phyloP scores from a whole-genome alignment of 1,139 yeast species.

The Yamadazyma membranifaciens region DNA sequence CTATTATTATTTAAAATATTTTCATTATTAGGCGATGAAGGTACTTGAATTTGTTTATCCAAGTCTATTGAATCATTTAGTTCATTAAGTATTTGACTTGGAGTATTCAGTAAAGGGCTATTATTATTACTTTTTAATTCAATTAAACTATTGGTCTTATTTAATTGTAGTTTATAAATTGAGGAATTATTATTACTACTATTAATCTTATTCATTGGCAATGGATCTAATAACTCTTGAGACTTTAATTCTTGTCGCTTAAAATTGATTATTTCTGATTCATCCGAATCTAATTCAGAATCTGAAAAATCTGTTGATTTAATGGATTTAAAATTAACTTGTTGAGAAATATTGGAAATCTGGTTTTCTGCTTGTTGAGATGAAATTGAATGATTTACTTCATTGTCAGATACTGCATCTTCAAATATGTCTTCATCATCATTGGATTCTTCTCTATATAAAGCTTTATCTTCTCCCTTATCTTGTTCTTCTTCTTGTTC shows the following conservation, averaged over 20 bases:
- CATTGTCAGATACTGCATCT: not conserved
- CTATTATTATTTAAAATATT: not conserved
- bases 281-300: not conserved
- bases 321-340: not conserved
- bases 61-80: constrained; percentile 5
- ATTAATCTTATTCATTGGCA: not conserved
- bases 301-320: constrained; percentile 1
- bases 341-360: not conserved
- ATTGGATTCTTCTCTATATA: not conserved
- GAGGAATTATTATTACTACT: not conserved
- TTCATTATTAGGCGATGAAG: not conserved
- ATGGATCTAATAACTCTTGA: not conserved
- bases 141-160: constrained; percentile 2
- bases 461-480: not conserved
- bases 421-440: constrained; percentile 1
- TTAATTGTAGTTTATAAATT: constrained; percentile 1
- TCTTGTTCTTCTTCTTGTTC: not conserved
- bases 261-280: constrained; percentile 3
- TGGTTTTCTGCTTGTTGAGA: constrained; percentile 2
- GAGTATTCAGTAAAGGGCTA: not conserved
- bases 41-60: constrained; percentile 1
- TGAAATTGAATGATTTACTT: constrained; percentile 1
- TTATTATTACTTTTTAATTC: not conserved
- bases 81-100: not conserved
- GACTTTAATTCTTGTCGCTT: constrained; percentile 2